These are phyloP conservation scores for Golubevia sp. DNA, from an alignment of 1,284 basidiomycete genomes.

Conservation along the genomic window DNA sequence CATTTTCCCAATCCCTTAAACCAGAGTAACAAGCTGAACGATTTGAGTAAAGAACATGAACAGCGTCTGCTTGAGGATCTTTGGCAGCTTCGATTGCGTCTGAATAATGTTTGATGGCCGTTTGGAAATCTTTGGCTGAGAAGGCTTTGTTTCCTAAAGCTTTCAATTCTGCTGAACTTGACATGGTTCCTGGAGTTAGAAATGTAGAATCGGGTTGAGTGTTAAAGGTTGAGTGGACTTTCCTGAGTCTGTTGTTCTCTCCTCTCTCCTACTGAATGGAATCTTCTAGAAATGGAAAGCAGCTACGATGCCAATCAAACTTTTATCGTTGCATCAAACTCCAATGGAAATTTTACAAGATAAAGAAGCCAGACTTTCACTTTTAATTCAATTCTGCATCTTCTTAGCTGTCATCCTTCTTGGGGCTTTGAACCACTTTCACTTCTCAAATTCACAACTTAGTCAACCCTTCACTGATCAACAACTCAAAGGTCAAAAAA, in stretches of 20 bases:
- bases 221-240: too few species aligned
- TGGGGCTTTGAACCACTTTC: conserved; percentile 5
- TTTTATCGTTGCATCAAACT: too few species aligned
- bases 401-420: conserved; percentile 2
- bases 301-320: too few species aligned
- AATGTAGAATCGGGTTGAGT: too few species aligned
- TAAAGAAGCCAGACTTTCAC: too few species aligned
- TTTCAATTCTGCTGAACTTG: conserved; percentile 67
- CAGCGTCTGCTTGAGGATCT: conserved; percentile 65
- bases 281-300: too few species aligned
- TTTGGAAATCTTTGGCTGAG: conserved; percentile 86
- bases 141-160: conserved; percentile 96
- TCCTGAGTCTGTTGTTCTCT: too few species aligned
- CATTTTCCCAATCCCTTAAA: conserved; percentile 76
- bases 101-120: conserved; percentile 79
- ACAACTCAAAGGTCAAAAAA: conserved; percentile 14
- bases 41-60: conserved; percentile 90
- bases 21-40: conserved; percentile 86
- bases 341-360: too few species aligned
- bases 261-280: too few species aligned
- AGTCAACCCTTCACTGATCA: neutral
- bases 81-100: conserved; percentile 84
- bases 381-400: neutral
- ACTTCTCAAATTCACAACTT: too few species aligned
- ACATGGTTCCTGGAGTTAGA: too few species aligned